Percentiles rank a stretch among this genome's conserved stretches.
These are phyloP conservation scores for Chlorella sp. DNA, from an alignment of 139 green algal genomes.

Conservation along the genomic window DNA sequence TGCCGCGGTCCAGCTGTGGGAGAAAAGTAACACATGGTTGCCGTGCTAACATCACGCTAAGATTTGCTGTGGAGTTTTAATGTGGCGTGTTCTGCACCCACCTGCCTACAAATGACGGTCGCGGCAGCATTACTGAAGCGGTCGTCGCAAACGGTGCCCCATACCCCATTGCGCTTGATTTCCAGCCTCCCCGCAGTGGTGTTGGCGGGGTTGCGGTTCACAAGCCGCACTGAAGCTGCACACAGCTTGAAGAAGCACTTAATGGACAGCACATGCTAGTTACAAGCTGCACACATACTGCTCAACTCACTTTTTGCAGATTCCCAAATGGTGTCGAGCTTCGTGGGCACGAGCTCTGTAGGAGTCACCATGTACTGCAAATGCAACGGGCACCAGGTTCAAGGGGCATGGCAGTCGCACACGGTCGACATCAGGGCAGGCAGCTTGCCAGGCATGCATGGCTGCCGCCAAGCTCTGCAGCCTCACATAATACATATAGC, in stretches of 20 bases:
- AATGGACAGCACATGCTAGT: background rate
- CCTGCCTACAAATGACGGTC: background rate
- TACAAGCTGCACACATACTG: background rate
- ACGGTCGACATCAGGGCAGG: too few relatives aligned
- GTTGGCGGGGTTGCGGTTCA: background rate
- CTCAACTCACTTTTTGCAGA: background rate
- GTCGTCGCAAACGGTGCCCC: background rate
- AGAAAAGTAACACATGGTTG: too few relatives aligned
- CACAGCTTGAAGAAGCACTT: background rate
- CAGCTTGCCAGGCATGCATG: background rate
- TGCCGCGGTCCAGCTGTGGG: too few relatives aligned
- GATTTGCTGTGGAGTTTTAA: too few relatives aligned
- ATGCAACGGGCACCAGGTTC: too few relatives aligned
- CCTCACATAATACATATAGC: background rate
- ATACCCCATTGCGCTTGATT: background rate
- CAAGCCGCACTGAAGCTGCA: background rate
- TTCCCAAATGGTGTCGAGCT: background rate
- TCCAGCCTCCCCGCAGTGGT: background rate
- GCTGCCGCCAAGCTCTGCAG: background rate
- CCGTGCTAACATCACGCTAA: too few relatives aligned
- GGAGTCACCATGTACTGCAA: background rate
- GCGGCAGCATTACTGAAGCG: background rate
- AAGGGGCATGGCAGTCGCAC: too few relatives aligned
- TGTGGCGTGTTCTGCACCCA: background rate
- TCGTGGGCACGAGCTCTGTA: background rate